Percentiles rank a stretch among this genome's conserved stretches.
Conservation (phyloP, 768 basidiomycete species). For the Melanogaster broomeanus region DNA sequence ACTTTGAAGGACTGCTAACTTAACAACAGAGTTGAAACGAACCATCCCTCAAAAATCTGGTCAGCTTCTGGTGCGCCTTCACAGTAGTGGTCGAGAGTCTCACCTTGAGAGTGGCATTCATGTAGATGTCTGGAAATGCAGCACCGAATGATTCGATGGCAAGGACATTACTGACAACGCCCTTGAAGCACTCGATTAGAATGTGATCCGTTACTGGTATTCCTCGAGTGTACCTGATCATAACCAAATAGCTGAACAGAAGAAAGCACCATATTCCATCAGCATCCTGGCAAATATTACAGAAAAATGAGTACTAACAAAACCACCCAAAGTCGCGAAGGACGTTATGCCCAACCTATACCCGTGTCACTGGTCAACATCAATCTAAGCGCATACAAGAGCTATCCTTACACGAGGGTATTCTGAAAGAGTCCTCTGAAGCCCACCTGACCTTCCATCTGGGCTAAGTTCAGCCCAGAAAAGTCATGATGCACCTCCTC, state of each 20-base stretch:
- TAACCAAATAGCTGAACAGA: slow-evolving; percentile 32
- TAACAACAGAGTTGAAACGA: slow-evolving; percentile 29
- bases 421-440: slow-evolving; percentile 31
- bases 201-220: neutral
- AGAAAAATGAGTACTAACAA: slow-evolving; percentile 19
- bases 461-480: slow-evolving; percentile 9
- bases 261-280: neutral
- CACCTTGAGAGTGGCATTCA: slow-evolving; percentile 28
- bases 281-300: neutral
- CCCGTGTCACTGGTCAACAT: slow-evolving; percentile 2
- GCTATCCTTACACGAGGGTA: slow-evolving; percentile 23
- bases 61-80: neutral
- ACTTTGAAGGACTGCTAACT: slow-evolving; percentile 14
- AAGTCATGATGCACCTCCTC: neutral
- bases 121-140: slow-evolving; percentile 32
- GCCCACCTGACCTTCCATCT: slow-evolving; percentile 22
- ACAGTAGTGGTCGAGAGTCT: neutral
- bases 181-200: slow-evolving; percentile 15
- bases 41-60: slow-evolving; percentile 26
- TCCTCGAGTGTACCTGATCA: slow-evolving; percentile 21
- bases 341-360: slow-evolving; percentile 31
- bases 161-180: slow-evolving; percentile 34
- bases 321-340: slow-evolving; percentile 34
- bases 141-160: slow-evolving; percentile 36
- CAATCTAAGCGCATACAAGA: neutral